Percentiles rank a stretch among this genome's conserved stretches.
phyloP scores from a whole-genome alignment of 805 yeast genomes.

The Candida awuae region DNA sequence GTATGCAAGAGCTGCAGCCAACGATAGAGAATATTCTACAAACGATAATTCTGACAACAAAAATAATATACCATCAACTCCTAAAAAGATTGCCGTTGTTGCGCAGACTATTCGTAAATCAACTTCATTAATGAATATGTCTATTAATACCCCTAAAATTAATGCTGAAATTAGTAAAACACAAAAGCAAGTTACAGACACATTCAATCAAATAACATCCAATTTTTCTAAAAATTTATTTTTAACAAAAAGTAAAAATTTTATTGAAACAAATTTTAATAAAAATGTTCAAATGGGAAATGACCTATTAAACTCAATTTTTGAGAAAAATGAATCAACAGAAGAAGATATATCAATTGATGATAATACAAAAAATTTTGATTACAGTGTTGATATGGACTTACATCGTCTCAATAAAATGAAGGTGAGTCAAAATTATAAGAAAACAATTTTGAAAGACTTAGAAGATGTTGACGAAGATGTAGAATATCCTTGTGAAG shows the following conservation, averaged over 20 bases:
- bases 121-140: conserved; percentile 13
- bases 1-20: conserved; percentile 19
- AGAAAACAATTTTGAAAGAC: conserved; percentile 11
- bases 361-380: conserved; percentile 18
- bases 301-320: conserved; percentile 13
- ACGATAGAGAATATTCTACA: neutral
- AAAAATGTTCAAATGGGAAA: conserved; percentile 13
- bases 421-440: conserved; percentile 3
- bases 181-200: conserved; percentile 14
- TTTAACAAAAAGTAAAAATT: conserved; percentile 19
- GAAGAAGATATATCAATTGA: conserved; percentile 12
- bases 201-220: conserved; percentile 19
- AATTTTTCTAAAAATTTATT: conserved; percentile 22
- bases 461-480: conserved; percentile 10
- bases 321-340: conserved; percentile 5
- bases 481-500: neutral
- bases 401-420: conserved; percentile 9
- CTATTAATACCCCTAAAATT: neutral
- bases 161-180: conserved; percentile 6
- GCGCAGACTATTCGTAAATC: conserved; percentile 9
- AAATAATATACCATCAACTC: neutral
- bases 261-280: conserved; percentile 22
- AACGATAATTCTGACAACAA: neutral
- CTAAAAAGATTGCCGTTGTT: neutral
- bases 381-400: conserved; percentile 20